A percentile compares a stretch with the other conserved stretches of the same genome.
These are phyloP conservation scores for Nissolia schottii DNA, from an alignment of 306 rosid species.

Conservation along the genomic window DNA sequence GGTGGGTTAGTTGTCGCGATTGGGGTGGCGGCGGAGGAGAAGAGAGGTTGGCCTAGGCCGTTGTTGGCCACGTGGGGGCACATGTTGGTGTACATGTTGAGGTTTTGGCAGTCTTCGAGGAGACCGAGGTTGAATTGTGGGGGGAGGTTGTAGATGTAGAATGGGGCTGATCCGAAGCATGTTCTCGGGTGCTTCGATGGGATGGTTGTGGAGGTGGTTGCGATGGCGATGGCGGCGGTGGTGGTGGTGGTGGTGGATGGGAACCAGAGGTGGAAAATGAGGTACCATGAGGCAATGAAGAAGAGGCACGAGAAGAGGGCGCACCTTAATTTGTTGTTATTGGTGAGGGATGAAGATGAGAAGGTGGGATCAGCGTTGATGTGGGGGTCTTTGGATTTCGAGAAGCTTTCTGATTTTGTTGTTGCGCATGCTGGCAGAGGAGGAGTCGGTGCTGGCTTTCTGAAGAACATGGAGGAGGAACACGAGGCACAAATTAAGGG, in stretches of 20 bases:
- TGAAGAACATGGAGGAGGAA: conserved; percentile 1
- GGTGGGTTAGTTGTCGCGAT: background rate
- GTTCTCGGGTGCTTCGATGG: background rate
- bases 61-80: conserved; percentile 72
- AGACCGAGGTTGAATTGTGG: conserved; percentile 59
- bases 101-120: conserved; percentile 47
- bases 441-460: no score
- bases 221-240: background rate
- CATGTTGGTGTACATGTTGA: conserved; percentile 80
- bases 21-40: conserved; percentile 15
- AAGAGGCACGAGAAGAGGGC: conserved; percentile 33
- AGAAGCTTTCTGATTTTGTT: conserved; percentile 22
- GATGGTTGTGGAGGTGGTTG: background rate
- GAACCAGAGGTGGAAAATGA: conserved; percentile 31
- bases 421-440: conserved; percentile 16
- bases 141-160: conserved; percentile 66
- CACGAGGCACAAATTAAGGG: no score
- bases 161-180: conserved; percentile 33
- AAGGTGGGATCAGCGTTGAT: no score
- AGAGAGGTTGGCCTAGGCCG: conserved; percentile 63
- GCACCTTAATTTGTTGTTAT: background rate
- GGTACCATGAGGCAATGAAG: conserved; percentile 44
- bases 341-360: background rate
- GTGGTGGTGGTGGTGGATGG: background rate
- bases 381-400: conserved; percentile 36